Base-by-base conservation (phyloP, 345 rosid genomes). In the Moricandia moricandioides region DNA sequence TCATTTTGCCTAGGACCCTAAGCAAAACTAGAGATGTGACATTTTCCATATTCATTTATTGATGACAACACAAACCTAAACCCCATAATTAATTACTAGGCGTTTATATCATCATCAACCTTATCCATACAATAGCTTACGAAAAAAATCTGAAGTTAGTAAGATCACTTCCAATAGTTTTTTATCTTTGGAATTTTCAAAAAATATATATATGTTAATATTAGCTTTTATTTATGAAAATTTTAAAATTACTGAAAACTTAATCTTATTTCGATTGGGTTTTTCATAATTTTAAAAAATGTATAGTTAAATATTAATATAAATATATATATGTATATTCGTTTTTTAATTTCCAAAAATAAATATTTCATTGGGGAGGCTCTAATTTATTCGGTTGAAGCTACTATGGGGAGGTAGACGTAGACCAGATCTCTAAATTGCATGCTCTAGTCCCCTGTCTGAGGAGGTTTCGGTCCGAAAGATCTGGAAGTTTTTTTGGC, bases 1-100 rank as follows among this genome's bases (percentile, higher is more conserved):
- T 66, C 59, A 78, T 60, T 43, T 73, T 68, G 82, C 81, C 81
- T 78, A 72, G 43, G 24, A 67, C 45, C 67, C 60, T 73, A 78
- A 62, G 78, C 78, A 73, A 73, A 52, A 62, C 74, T 67, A 62
- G 24, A 68, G 78, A 73, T 73, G 66, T 72, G 65, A 78, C 65
- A 52, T 40, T 49, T 67, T 59, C 40, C 57, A 62, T 76, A 61
- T 76, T 40, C 49, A 69, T 76, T 75, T 58, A 49, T 54, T 76
- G 70, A 76, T 76, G 75, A 40, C 70, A 69, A 62, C 65, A 76
- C 14, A 62, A 76, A 76, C 75, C 70, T 75, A 69, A 62, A 76
- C 69, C 6, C 60, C 17, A 45, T 71, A 24, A 31, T 55, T 33
- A 70, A 56, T 55, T 33, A 70, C 62, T 45, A 34, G 16, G 33